Percentiles rank a stretch among this genome's conserved stretches.
These are phyloP conservation scores for Phascolomyces articulosus DNA, from an alignment of 371 early-diverging fungal species.

Conservation along the genomic window DNA sequence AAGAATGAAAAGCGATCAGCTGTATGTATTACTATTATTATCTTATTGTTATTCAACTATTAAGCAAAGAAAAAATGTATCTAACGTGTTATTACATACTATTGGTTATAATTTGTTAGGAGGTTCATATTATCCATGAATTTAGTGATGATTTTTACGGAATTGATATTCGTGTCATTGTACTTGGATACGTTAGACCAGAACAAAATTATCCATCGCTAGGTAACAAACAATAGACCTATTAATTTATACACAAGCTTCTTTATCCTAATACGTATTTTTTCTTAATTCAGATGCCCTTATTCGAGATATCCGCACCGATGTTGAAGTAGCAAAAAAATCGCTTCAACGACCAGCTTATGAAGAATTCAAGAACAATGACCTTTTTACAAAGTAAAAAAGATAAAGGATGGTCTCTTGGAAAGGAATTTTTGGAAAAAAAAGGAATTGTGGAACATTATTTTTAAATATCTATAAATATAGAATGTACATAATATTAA, in stretches of 20 bases:
- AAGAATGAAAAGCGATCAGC: constrained; percentile 95
- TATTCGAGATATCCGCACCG: constrained; percentile 89
- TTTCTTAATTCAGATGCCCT: constrained; percentile 67
- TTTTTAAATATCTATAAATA: not conserved
- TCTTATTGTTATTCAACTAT: not conserved
- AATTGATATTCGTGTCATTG: constrained; percentile 76
- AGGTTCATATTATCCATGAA: constrained; percentile 93
- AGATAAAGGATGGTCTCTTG: too few species aligned
- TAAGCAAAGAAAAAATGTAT: not conserved
- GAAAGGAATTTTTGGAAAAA: not conserved
- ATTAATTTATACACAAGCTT: too few species aligned
- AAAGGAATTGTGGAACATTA: not conserved
- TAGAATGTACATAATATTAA: constrained; percentile 8
- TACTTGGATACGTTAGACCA: constrained; percentile 88
- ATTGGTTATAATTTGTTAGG: constrained; percentile 48
- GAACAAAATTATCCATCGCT: constrained; percentile 88
- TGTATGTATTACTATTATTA: constrained; percentile 45
- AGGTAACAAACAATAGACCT: constrained; percentile 59
- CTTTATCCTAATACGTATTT: too few species aligned
- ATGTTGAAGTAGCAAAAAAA: constrained; percentile 81
- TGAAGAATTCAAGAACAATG: constrained; percentile 23
- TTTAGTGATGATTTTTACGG: constrained; percentile 93
- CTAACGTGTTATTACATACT: too few species aligned
- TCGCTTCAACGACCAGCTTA: constrained; percentile 66
- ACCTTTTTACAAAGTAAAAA: constrained; percentile 13